A percentile compares a stretch with the other conserved stretches of the same genome.
phyloP scores from a whole-genome alignment of 169 alveolate genomes.

The Pseudocohnilembus persalinus region DNA sequence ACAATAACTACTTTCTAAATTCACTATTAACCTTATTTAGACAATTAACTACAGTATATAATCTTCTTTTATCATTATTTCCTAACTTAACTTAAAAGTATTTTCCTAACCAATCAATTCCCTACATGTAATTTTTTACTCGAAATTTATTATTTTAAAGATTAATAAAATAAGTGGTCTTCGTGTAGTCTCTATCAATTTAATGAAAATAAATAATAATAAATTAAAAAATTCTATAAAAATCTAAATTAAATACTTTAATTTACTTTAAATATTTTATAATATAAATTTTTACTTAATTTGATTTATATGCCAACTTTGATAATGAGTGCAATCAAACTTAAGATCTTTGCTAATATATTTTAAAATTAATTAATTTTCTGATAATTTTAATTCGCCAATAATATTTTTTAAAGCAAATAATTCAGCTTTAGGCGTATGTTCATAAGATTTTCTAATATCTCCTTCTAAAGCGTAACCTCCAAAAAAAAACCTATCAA shows the following conservation, averaged over 20 bases:
- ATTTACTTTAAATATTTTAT: no score
- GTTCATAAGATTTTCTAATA: neutral
- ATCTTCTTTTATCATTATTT: neutral
- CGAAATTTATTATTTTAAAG: no score
- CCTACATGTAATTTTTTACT: neutral
- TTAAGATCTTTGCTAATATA: no score
- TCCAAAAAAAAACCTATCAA: neutral
- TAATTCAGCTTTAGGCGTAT: neutral
- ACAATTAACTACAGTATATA: neutral
- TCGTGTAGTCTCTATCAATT: no score
- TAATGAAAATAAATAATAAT: no score
- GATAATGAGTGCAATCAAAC: no score
- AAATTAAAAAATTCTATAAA: no score
- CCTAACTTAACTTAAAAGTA: neutral
- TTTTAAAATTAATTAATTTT: no score
- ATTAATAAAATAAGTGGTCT: neutral
- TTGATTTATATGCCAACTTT: neutral
- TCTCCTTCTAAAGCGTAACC: neutral
- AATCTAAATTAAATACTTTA: no score
- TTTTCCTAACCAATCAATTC: neutral
- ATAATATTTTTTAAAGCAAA: no score
- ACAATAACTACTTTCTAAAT: neutral
- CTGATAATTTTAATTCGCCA: neutral
- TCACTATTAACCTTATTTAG: neutral
- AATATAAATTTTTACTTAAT: neutral